phyloP scores from a whole-genome alignment of 2,329 filamentous ascomycete genomes.

The Fusarium goolgardi region DNA sequence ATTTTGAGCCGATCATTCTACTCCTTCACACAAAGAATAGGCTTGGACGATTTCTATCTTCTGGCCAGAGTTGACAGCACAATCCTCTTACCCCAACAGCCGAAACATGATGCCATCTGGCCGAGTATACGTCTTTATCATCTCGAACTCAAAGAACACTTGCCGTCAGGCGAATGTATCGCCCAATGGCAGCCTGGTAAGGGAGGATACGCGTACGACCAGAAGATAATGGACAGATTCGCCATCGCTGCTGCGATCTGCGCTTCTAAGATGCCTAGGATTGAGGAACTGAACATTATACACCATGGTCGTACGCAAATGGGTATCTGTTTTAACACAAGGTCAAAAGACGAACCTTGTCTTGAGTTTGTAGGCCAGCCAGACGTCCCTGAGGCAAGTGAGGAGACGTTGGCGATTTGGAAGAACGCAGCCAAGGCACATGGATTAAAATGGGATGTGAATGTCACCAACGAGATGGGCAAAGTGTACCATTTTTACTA shows the following conservation, averaged over 20 bases:
- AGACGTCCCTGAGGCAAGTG: background rate
- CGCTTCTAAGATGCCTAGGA: conserved; percentile 7
- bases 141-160: conserved; percentile 2
- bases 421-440: background rate
- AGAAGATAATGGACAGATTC: conserved; percentile 4
- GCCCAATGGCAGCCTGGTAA: background rate
- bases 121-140: conserved; percentile 1
- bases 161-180: conserved; percentile 18
- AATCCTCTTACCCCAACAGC: conserved; percentile 7
- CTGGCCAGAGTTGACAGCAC: conserved; percentile 19
- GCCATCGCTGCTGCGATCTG: conserved; percentile 7
- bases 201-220: background rate
- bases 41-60: conserved; percentile 6
- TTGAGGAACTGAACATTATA: background rate
- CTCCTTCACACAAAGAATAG: conserved; percentile 3
- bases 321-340: conserved; percentile 2
- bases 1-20: conserved; percentile 3
- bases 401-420: conserved; percentile 2
- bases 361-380: conserved; percentile 11
- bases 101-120: background rate
- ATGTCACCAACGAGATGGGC: background rate
- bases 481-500: conserved; percentile 8
- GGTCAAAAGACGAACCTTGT: background rate
- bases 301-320: background rate
- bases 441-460: background rate